A percentile compares a stretch with the other conserved stretches of the same genome.
Conservation (phyloP, 2,329 filamentous ascomycete species). For the Trichoderma sp. region DNA sequence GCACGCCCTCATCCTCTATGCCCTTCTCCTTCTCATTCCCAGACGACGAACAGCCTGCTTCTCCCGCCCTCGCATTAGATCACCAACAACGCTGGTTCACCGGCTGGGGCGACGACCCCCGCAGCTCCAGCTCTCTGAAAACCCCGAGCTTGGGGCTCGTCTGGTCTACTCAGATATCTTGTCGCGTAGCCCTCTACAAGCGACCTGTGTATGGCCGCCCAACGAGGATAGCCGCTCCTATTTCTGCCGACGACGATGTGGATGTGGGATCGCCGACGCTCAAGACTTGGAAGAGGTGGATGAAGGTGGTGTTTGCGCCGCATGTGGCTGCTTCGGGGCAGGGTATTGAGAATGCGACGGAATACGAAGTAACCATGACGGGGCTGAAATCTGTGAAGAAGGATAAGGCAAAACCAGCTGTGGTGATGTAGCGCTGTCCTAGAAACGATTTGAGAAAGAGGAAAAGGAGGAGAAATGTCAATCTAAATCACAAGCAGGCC, state of each 20-base stretch:
- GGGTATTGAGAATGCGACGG: slow-evolving; percentile 51
- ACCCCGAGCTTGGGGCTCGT: slow-evolving; percentile 84
- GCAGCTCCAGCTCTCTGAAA: slow-evolving; percentile 56
- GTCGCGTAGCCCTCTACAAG: slow-evolving; percentile 78
- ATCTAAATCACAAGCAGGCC: neutral
- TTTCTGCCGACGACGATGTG: slow-evolving; percentile 40
- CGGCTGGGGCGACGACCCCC: slow-evolving; percentile 78
- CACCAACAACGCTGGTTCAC: slow-evolving; percentile 95
- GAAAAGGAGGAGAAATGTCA: neutral
- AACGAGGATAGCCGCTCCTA: slow-evolving; percentile 36
- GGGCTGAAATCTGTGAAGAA: slow-evolving; percentile 48
- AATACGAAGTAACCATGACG: slow-evolving; percentile 72
- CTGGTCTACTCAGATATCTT: slow-evolving; percentile 86
- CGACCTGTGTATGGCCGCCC: slow-evolving; percentile 52
- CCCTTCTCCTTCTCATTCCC: slow-evolving; percentile 30
- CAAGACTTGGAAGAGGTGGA: slow-evolving; percentile 66
- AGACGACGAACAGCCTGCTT: slow-evolving; percentile 34
- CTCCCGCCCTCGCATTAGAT: slow-evolving; percentile 66
- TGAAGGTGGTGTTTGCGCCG: slow-evolving; percentile 87
- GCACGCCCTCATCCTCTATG: slow-evolving; percentile 41
- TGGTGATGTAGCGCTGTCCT: neutral
- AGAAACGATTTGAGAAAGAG: neutral
- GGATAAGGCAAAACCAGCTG: neutral
- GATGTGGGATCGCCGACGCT: slow-evolving; percentile 45
- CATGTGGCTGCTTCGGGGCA: slow-evolving; percentile 60